Base-by-base conservation (phyloP, 176 grass and related monocot species). In the Dendrocalamus sinicus region DNA sequence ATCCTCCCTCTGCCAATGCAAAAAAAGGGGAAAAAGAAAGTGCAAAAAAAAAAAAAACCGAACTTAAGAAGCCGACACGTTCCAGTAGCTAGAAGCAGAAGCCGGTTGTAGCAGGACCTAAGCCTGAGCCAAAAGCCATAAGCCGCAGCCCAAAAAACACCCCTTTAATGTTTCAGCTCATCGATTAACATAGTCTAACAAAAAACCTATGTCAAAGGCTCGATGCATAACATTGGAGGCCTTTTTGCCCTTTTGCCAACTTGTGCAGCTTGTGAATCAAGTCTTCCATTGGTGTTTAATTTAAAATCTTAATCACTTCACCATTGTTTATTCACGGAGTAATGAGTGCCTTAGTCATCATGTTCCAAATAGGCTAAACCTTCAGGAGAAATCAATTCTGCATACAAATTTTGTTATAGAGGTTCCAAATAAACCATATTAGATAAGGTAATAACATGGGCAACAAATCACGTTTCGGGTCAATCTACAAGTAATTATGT, bases 401-500 rank as follows among this genome's bases (percentile, higher is more conserved):
- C 64, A 17, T 45, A 81, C 20, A 64, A 11, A 1, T 68, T 66
- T 40, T 78, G 43, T 20, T 23, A 20, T 72, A 6, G 16, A 67
- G 6, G 40, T 23, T 55, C 9, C 30, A 69, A 58, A 26, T 59
- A 58, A 28, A 57, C 47, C 12, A 16, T 53, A 54, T 51, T 46
- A 55, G 11, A 12, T 26, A 40, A 81, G 58, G 7, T 6, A 54
- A 67, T 19, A 37, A 4, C 16, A 52, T 79, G 19, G 8, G 40
- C 37, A 32, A 2, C 16, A 55, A 61, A 23, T 23, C 37, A 44
- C 8, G 12, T 26, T 78, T 78, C 22, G 61, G 40, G 57, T 17
- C n/a, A 78, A 63, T 78, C 24, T 46, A n/a, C 10, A 7, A 3
- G 52, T 78, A 77, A 20, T 43, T 85, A 70, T 70, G 9, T 28